Evolutionary conservation across 2,329 filamentous ascomycete genomes (phyloP).

Genomic region (Penicillium polonicum): DNA sequence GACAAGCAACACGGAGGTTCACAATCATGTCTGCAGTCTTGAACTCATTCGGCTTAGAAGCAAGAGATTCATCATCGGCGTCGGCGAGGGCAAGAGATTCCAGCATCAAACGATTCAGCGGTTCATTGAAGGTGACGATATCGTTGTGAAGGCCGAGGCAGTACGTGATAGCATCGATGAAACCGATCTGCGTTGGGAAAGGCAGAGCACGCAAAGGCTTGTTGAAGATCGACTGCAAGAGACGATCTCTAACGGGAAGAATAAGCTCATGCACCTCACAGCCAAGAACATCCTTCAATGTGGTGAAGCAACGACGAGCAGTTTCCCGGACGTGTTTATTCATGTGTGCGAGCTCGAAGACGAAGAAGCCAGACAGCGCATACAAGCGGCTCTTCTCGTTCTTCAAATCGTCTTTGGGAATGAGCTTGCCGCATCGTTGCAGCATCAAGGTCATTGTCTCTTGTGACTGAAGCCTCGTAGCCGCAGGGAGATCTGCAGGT

Average conservation of each 20-base stretch:
- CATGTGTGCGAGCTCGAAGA: slow-evolving; percentile 89
- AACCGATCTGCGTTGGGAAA: slow-evolving; percentile 94
- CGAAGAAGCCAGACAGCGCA: slow-evolving; percentile 78
- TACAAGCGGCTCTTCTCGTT: slow-evolving; percentile 66
- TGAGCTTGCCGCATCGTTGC: slow-evolving; percentile 71
- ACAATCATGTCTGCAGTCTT: slow-evolving; percentile 95
- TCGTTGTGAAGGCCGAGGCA: slow-evolving; percentile 85
- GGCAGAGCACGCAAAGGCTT: slow-evolving; percentile 91
- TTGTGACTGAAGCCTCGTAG: slow-evolving; percentile 79
- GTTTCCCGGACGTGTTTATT: slow-evolving; percentile 91
- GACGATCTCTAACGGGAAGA: slow-evolving; percentile 81
- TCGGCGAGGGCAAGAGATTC: slow-evolving; percentile 93
- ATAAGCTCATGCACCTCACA: slow-evolving; percentile 85
- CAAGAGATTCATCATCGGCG: slow-evolving; percentile 87
- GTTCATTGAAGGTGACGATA: slow-evolving; percentile 88
- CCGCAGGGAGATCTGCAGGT: slow-evolving; percentile 87
- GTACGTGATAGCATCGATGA: slow-evolving; percentile 96
- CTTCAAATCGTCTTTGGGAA: slow-evolving; percentile 75
- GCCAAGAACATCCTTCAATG: slow-evolving; percentile 74
- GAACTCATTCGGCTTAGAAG: slow-evolving; percentile 89
- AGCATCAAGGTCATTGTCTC: slow-evolving; percentile 78
- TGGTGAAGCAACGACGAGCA: slow-evolving; percentile 74
- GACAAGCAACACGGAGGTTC: slow-evolving; percentile 85
- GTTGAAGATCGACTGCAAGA: slow-evolving; percentile 88
- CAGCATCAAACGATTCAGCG: slow-evolving; percentile 83